These are phyloP conservation scores for Cercospora citrullina DNA, from an alignment of 2,329 filamentous ascomycete species.

Conservation along the genomic window DNA sequence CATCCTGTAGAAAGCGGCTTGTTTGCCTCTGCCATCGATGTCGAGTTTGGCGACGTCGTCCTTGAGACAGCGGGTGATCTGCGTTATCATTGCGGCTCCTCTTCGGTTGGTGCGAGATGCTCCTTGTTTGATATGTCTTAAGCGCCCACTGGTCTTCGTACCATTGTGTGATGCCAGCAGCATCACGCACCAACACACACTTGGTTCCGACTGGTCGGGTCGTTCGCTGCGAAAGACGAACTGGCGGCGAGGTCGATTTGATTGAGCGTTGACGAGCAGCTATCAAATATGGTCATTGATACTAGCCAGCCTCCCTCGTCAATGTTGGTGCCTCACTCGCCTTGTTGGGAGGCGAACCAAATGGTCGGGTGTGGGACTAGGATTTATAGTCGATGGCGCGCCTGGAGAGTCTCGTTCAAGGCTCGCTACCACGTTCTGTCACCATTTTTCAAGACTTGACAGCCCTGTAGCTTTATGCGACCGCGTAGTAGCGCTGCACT, in stretches of 20 bases:
- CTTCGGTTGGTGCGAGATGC: not conserved
- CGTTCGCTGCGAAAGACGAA: not conserved
- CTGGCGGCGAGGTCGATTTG: not conserved
- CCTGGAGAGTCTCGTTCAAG: not conserved
- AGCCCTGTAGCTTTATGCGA: slow-evolving; percentile 3
- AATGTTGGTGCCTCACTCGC: not conserved
- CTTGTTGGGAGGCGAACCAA: not conserved
- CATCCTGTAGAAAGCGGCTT: not conserved
- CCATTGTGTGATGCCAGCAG: not conserved
- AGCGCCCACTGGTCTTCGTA: not conserved
- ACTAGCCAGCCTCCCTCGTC: not conserved
- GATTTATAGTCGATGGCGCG: not conserved
- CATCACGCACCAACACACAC: not conserved
- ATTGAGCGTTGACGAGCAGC: not conserved
- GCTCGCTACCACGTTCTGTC: not conserved
- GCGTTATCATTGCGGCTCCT: not conserved
- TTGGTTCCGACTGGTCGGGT: not conserved
- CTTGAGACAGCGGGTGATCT: not conserved
- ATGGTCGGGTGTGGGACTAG: not conserved
- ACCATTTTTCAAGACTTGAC: not conserved
- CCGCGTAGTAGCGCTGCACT: not conserved
- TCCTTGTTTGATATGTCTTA: not conserved
- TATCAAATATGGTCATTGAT: not conserved
- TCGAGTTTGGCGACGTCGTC: not conserved
- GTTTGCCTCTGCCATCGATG: not conserved